phyloP scores from a whole-genome alignment of 805 yeast genomes.

The Candida glaebosa region DNA sequence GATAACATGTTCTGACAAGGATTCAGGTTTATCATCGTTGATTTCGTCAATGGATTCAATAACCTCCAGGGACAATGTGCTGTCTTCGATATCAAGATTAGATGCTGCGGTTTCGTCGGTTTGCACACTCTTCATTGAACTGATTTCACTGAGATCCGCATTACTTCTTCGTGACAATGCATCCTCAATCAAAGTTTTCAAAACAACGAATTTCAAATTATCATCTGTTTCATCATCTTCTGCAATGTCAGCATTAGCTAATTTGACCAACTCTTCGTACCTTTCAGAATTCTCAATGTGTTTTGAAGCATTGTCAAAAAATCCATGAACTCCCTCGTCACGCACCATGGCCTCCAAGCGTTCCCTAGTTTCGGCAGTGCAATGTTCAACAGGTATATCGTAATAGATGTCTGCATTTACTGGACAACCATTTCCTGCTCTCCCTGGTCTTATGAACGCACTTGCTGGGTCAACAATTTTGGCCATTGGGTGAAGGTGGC shows the following conservation, averaged over 20 bases:
- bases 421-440: neutral
- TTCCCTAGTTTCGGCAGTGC: slow-evolving; percentile 12
- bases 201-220: slow-evolving; percentile 20
- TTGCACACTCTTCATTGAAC: neutral
- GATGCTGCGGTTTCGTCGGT: neutral
- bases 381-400: slow-evolving; percentile 24
- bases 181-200: slow-evolving; percentile 19
- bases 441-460: slow-evolving; percentile 3
- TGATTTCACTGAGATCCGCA: neutral
- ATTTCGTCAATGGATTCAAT: no score
- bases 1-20: slow-evolving; percentile 5
- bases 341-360: slow-evolving; percentile 15
- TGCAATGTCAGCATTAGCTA: slow-evolving; percentile 9
- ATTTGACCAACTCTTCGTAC: slow-evolving; percentile 18
- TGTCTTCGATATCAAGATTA: no score
- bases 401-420: slow-evolving; percentile 14
- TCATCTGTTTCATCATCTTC: slow-evolving; percentile 12
- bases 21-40: no score
- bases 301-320: slow-evolving; percentile 14
- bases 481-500: slow-evolving; percentile 27
- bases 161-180: neutral
- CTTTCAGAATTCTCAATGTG: slow-evolving; percentile 20
- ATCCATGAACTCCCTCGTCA: slow-evolving; percentile 14
- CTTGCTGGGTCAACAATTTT: slow-evolving; percentile 19
- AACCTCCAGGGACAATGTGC: no score